phyloP scores from a whole-genome alignment of 306 rosid genomes.

The Quillaja saponaria region DNA sequence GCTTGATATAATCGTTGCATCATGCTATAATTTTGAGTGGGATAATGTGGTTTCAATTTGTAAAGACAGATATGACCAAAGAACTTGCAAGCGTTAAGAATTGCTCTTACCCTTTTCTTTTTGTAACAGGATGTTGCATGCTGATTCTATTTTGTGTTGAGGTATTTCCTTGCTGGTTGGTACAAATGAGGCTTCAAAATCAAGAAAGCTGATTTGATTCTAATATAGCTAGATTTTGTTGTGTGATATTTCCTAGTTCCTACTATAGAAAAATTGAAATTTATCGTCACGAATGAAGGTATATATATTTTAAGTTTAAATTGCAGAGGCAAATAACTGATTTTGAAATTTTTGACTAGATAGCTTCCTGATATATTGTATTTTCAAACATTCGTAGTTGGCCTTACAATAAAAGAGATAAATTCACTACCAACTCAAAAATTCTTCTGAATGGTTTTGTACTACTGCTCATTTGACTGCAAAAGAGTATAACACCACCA shows the following conservation, averaged over 20 bases:
- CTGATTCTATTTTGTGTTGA: slow-evolving; percentile 80
- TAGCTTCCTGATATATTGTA: slow-evolving; percentile 10
- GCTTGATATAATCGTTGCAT: background rate
- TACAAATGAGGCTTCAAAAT: slow-evolving; percentile 60
- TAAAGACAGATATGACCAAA: no score
- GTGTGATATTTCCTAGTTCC: no score
- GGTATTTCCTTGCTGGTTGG: slow-evolving; percentile 93
- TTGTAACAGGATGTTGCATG: slow-evolving; percentile 70
- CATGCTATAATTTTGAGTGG: background rate
- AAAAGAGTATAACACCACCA: no score
- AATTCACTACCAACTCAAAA: background rate
- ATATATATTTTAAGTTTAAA: no score
- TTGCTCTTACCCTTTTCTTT: slow-evolving; percentile 1
- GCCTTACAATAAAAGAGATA: background rate
- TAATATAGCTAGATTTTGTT: no score
- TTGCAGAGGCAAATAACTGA: no score
- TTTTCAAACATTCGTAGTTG: background rate
- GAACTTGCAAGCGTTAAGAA: background rate
- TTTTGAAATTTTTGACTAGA: slow-evolving; percentile 7
- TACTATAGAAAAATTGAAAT: no score
- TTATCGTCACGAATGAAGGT: no score
- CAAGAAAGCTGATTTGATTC: background rate
- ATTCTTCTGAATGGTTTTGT: background rate
- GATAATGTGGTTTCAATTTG: background rate
- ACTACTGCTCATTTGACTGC: background rate